Base-by-base conservation (phyloP, 331 rosid genomes). In the Malus hybrid region DNA sequence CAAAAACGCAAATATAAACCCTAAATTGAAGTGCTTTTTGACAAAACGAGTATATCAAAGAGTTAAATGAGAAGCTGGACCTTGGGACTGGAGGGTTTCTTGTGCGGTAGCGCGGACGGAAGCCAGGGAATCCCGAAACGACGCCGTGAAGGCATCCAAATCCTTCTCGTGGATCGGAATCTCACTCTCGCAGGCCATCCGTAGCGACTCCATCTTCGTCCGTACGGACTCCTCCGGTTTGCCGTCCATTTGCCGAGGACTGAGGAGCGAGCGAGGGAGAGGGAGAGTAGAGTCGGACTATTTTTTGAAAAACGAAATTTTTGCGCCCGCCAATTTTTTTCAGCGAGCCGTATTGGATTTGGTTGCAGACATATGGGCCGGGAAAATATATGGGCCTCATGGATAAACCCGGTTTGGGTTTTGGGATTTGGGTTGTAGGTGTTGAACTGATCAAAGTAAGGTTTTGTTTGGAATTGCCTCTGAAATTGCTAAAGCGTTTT, bases 81-180 rank as follows among this genome's bases (percentile, higher is more conserved):
- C 97, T 82, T 87, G 92, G 75, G 32, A 67, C 28, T 19, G 84
- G 76, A 79, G 82, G 72, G 84, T 84, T 70, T 85, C 86, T 33
- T 74, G 84, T 0, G 84, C 87, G 24, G 64, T 84, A 36, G 64
- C 42, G 11, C 67, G 71, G 73, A 83, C 68, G 18, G 89, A 81
- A 57, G 88, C 80, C 30, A 90, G 84, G 61, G 87, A 79, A 39
- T 77, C 68, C 18, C 70, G 28, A 22, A 64, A 66, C 48, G 90
- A 84, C 72, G 80, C 72, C 26, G 77, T 9, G 19, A 81, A 76
- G 0, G 80, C 71, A 22, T 90, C 91, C 24, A 83, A 48, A 52
- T 74, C 84, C 36, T 64, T 84, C 63, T 63, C 84, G 65, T 80
- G 84, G 73, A 71, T 63, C 42, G 83, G 63, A 76, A 84, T 82